Evolutionary conservation across 768 basidiomycete genomes (phyloP).

Genomic region (Phanerochaete carnosa): DNA sequence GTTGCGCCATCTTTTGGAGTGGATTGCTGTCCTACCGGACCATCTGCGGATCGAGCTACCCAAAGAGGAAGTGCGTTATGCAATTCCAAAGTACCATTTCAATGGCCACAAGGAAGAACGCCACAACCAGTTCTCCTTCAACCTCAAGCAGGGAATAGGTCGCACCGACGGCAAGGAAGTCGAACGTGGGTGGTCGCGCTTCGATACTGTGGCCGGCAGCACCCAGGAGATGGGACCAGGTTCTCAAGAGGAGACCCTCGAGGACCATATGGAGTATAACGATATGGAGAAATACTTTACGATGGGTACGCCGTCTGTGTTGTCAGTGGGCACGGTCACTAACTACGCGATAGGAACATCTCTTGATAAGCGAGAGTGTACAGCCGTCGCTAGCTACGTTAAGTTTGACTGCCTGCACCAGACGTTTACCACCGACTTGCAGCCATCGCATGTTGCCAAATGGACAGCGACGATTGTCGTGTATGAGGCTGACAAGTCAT

Average conservation of each 20-base stretch:
- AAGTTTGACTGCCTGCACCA: too few species aligned
- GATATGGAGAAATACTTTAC: conserved; percentile 33
- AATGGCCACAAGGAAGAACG: conserved; percentile 29
- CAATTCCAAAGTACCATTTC: conserved; percentile 39
- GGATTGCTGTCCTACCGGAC: conserved; percentile 1
- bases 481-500: too few species aligned
- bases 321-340: too few species aligned
- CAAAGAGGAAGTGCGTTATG: conserved; percentile 2
- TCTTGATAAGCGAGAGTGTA: too few species aligned
- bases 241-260: conserved; percentile 30
- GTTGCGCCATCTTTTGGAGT: conserved; percentile 7
- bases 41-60: not conserved
- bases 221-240: conserved; percentile 35
- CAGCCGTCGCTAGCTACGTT: too few species aligned
- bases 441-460: too few species aligned
- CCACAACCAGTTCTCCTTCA: conserved; percentile 29
- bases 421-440: too few species aligned
- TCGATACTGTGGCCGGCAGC: conserved; percentile 29
- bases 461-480: too few species aligned
- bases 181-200: conserved; percentile 34
- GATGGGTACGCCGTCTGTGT: conserved; percentile 22
- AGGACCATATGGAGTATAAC: conserved; percentile 33
- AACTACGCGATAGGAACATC: too few species aligned
- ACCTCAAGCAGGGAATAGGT: conserved; percentile 25
- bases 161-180: conserved; percentile 34